Evolutionary conservation across 2,329 filamentous ascomycete species (phyloP).

Genomic region (Aplosporella prunicola): DNA sequence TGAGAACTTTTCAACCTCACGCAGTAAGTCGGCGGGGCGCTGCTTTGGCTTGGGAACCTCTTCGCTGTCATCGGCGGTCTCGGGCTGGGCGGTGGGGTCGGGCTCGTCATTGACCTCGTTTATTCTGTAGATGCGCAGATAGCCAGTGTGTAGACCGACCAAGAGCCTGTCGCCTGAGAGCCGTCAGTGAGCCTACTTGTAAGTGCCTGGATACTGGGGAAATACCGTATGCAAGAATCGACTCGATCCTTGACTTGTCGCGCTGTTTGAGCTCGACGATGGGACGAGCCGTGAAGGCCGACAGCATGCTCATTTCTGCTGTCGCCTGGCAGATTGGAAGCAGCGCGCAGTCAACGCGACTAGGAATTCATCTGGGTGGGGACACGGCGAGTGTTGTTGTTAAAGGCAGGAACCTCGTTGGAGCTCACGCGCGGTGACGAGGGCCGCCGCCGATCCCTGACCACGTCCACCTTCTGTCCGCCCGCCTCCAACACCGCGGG

Average conservation of each 20-base stretch:
- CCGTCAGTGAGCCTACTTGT: constrained; percentile 11
- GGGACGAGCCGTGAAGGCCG: constrained; percentile 90
- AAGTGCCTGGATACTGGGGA: background rate
- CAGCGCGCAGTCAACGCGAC: too few relatives aligned
- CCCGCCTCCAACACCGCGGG: too few relatives aligned
- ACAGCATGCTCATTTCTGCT: constrained; percentile 66
- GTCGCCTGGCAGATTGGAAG: background rate
- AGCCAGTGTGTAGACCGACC: constrained; percentile 83
- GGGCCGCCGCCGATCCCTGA: too few relatives aligned
- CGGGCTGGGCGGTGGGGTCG: constrained; percentile 25
- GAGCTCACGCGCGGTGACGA: too few relatives aligned
- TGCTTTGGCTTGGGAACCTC: constrained; percentile 24
- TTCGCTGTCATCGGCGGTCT: constrained; percentile 33
- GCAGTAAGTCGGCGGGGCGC: constrained; percentile 66
- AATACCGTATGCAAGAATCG: constrained; percentile 79
- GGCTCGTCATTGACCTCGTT: constrained; percentile 52
- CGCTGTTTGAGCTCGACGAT: constrained; percentile 94
- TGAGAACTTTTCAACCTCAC: constrained; percentile 92
- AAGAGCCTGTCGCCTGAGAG: constrained; percentile 71
- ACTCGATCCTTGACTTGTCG: constrained; percentile 97
- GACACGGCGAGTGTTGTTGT: too few relatives aligned
- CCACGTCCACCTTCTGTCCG: too few relatives aligned
- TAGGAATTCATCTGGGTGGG: too few relatives aligned
- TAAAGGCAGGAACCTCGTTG: too few relatives aligned
- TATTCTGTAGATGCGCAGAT: constrained; percentile 80